phyloP scores from a whole-genome alignment of 2,329 filamentous ascomycete species.

The Periconia macrospinosa region DNA sequence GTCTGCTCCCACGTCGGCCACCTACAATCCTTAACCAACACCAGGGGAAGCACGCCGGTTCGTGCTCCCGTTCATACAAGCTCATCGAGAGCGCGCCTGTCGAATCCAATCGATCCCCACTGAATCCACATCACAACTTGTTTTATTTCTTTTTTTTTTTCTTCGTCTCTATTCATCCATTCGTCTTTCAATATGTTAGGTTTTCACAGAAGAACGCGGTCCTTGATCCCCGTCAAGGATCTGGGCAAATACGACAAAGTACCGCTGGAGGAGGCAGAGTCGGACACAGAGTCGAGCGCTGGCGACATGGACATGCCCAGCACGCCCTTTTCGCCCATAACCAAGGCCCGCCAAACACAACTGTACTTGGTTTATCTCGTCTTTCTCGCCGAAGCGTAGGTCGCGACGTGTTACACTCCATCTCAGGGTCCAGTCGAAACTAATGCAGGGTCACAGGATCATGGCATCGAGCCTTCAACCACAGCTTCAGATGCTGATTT shows the following conservation, averaged over 20 bases:
- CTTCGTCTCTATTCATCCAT: constrained; percentile 1
- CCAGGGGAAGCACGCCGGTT: constrained; percentile 25
- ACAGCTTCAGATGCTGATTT: constrained; percentile 50
- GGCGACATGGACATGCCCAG: constrained; percentile 10
- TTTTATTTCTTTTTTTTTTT: constrained; percentile 4
- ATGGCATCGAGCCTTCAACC: constrained; percentile 53
- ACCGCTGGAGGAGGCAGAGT: constrained; percentile 32
- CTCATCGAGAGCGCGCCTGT: constrained; percentile 13
- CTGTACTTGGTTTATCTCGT: constrained; percentile 49
- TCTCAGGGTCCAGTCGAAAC: constrained; percentile 14
- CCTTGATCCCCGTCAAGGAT: constrained; percentile 48
- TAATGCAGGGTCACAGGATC: constrained; percentile 35
- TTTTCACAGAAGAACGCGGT: constrained; percentile 46
- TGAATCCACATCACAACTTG: constrained; percentile 4
- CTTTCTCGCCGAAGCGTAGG: constrained; percentile 52
- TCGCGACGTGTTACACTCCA: constrained; percentile 7
- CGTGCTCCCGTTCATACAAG: constrained; percentile 15
- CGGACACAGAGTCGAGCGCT: constrained; percentile 28
- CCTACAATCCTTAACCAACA: constrained; percentile 31
- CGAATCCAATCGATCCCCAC: constrained; percentile 1
- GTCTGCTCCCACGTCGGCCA: constrained; percentile 22
- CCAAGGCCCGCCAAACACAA: constrained; percentile 35
- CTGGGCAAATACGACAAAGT: constrained; percentile 46
- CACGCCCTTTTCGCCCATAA: constrained; percentile 11
- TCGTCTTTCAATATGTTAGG: constrained; percentile 43